Evolutionary conservation across 1,139 yeast genomes (phyloP), one percentile per base, ranked within the genome.

Genomic region (Diutina neorugosa): DNA sequence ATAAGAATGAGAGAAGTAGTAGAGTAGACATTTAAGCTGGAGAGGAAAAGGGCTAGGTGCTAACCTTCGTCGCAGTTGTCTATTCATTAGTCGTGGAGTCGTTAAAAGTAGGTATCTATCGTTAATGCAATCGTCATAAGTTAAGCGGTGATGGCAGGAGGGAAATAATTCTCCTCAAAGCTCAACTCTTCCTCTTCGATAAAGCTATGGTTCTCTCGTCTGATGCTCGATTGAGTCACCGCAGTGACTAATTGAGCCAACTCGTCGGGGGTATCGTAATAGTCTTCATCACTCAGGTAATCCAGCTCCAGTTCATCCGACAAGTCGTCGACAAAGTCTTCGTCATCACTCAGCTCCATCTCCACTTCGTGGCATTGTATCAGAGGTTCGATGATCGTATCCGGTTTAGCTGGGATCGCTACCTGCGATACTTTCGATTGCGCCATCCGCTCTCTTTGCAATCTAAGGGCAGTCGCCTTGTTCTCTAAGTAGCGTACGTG

Each of bases 311-410:
- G 20, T 14, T 44, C 48, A 5, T 11, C 18, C 16, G 20, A 23
- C 12, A 19, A 12, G 20, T 20, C 8, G 44, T 20, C 25, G 16
- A 20, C n/a, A 12, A 14, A n/a, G 21, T 46, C 50, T n/a, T 46
- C 50, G 27, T 46, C 50, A 12, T 46, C 50, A 3, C 48, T 44
- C 48, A 44, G 48, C 2, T 44, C 48, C 19, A 21, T n/a, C 16
- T 44, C 48, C 16, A 44, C 48, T 23, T 44, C 48, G 7, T 25
- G 12, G 12, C 11, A 25, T 5, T 44, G 19, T 5, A 44, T 25
- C 19, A 21, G 48, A 14, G 48, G 34, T 14, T 44, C 14, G 18
- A 7, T 27, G n/a, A 40, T n/a, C 1, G 44, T 11, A 16, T 41
- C 21, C n/a, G 25, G 16, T 11, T 14, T 16, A 27, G 21, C 20